A percentile compares a stretch with the other conserved stretches of the same genome.
These are phyloP conservation scores for Nemania serpens DNA, from an alignment of 2,329 filamentous ascomycete genomes.

Conservation along the genomic window DNA sequence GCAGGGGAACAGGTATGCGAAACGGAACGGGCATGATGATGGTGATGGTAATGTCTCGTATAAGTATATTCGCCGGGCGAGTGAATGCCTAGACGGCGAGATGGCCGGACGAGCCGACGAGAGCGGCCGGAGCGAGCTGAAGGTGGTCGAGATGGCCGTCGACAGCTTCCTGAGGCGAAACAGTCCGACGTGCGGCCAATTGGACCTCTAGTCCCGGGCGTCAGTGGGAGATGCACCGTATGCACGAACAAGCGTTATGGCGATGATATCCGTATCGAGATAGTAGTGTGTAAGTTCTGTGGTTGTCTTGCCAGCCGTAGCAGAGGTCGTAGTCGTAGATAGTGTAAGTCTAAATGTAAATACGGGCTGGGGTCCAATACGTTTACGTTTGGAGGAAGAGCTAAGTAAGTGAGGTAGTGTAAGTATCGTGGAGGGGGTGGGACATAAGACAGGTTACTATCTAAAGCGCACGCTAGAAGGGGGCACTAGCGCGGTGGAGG, in stretches of 20 bases:
- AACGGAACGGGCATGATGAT: conserved; percentile 34
- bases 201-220: conserved; percentile 18
- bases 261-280: neutral
- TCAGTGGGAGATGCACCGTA: neutral
- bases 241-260: neutral
- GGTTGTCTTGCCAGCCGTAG: too few relatives aligned
- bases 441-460: too few relatives aligned
- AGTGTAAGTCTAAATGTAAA: too few relatives aligned
- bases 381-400: too few relatives aligned
- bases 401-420: too few relatives aligned
- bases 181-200: conserved; percentile 14
- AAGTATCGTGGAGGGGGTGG: too few relatives aligned
- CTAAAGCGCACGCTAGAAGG: too few relatives aligned
- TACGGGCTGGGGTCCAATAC: too few relatives aligned
- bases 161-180: neutral
- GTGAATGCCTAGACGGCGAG: conserved; percentile 10
- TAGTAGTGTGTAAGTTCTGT: too few relatives aligned
- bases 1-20: conserved; percentile 34
- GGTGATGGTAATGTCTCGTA: neutral
- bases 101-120: conserved; percentile 3
- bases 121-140: conserved; percentile 15
- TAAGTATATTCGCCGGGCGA: conserved; percentile 34
- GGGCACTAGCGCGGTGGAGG: too few relatives aligned
- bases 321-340: too few relatives aligned
- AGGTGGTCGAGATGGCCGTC: neutral